Base-by-base conservation (phyloP, 257 asterid genomes). In the Ilex asprella region DNA sequence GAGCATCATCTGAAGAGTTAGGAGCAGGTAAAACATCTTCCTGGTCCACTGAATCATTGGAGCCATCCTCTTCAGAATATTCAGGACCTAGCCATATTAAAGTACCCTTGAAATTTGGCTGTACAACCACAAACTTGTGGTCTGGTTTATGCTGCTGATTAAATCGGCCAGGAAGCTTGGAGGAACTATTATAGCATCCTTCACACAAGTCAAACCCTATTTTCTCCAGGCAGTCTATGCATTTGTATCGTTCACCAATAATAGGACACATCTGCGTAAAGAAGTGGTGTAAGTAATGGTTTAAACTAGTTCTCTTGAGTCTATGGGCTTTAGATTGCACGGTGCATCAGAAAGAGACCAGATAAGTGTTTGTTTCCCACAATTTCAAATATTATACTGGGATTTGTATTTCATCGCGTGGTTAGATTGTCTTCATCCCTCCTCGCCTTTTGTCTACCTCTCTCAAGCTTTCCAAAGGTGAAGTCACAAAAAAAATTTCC, bases 141-240 rank as follows among this genome's bases (percentile, higher is more conserved):
- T 87, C 95, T 57, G 64, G 69, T 56, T 82, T 87, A 69, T 84
- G 95, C 72, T 79, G 90, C 82, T 87, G 93, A 70, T 87, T 87
- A 66, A 87, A 87, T 64, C 93, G 82, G 11, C 93, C 95, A 0
- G 86, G 88, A 63, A 73, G 83, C 76, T 77, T 75, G 11, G 88
- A 74, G 35, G 95, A 74, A 67, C 75, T 73, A 6, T 57, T 66
- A 29, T 84, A 63, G 76, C 95, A 87, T 5, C 61, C 56, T 61
- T 79, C 86, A 47, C 95, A 84, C 39, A 87, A 90, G 71, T 87
- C 93, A 27, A 87, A 87, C 2, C 95, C 95, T 46, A 82, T 75
- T 64, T 10, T 59, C 74, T 87, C 95, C 56, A 46, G 71, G 58
- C 95, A 87, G 69, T 87, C 90, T 74, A 75, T 73, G 82, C 95